These are phyloP conservation scores for Flaveria trinervia DNA, from an alignment of 129 eudicot species.

Conservation along the genomic window DNA sequence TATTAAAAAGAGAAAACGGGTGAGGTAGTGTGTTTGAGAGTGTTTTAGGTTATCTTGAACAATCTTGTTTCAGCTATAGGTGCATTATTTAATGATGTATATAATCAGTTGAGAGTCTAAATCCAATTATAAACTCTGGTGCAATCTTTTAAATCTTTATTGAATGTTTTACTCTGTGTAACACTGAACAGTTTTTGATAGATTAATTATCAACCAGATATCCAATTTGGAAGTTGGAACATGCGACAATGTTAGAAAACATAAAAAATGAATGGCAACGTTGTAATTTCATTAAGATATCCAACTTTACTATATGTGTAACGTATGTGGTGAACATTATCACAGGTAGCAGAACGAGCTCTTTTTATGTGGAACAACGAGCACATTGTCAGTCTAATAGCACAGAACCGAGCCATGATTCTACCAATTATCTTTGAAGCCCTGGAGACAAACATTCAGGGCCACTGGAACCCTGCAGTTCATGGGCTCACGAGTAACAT, in stretches of 20 bases:
- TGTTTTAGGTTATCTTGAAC: neutral
- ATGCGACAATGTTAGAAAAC: neutral
- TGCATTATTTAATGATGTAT: neutral
- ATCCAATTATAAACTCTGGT: neutral
- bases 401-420: conserved; percentile 58
- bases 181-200: neutral
- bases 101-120: neutral
- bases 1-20: neutral
- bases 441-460: conserved; percentile 63
- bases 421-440: conserved; percentile 82
- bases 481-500: conserved; percentile 79
- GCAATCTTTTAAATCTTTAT: neutral
- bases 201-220: neutral
- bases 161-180: neutral
- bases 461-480: conserved; percentile 89
- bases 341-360: conserved; percentile 87
- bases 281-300: neutral
- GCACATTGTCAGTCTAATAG: conserved; percentile 60
- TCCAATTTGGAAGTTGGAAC: neutral
- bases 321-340: neutral
- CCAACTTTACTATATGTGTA: neutral
- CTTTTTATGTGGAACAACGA: conserved; percentile 84
- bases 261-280: neutral
- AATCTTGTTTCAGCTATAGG: neutral
- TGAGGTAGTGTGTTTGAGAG: neutral